Base-by-base conservation (phyloP, 345 rosid genomes). In the Populus pruinosa region DNA sequence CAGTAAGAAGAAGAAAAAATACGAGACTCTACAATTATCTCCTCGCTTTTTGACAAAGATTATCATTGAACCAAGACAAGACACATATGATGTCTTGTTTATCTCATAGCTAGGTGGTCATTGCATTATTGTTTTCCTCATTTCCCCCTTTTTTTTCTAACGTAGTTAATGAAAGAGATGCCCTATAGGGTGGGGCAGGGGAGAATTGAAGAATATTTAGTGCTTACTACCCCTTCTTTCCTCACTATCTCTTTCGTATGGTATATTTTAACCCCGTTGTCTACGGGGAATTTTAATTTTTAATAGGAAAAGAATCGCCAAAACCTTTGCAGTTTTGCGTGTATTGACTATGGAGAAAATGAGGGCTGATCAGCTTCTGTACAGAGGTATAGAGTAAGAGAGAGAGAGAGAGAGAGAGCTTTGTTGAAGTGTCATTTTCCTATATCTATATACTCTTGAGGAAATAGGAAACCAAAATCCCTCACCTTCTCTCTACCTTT, bases 371-470 rank as follows among this genome's bases (percentile, higher is more conserved):
- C 39, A 8, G 61, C 61, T 55, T 53, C 25, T 55, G 7, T 8
- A 55, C 8, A 66, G 4, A 65, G 38, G 20, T 14, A 4, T 20
- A 2, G 73, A 4, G 21, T 20, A 21, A n/a, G 0, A 70, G 59
- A 21, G 71, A 67, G 71, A 69, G 71, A 41, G 35, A 59, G 18
- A 74, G 25, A 74, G 78, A 56, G 75, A 76, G 79, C 83, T 81
- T 76, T 71, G 76, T 80, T 78, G 76, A 81, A 85, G 75, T 86
- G 89, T 86, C 91, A 36, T 82, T 86, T 86, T 88, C 91, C 43
- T 82, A 76, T 83, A 88, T 82, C 73, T 83, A 88, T 81, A 86
- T 88, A 85, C 88, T 85, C 86, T 81, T 80, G 86, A 84, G 89
- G 87, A 36, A 65, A 68, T 55, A 67, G 74, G 33, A 67, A 76